Percentiles rank a stretch among this genome's conserved stretches.
Conservation (phyloP, 306 rosid species). For the Casuarina cunninghamiana region DNA sequence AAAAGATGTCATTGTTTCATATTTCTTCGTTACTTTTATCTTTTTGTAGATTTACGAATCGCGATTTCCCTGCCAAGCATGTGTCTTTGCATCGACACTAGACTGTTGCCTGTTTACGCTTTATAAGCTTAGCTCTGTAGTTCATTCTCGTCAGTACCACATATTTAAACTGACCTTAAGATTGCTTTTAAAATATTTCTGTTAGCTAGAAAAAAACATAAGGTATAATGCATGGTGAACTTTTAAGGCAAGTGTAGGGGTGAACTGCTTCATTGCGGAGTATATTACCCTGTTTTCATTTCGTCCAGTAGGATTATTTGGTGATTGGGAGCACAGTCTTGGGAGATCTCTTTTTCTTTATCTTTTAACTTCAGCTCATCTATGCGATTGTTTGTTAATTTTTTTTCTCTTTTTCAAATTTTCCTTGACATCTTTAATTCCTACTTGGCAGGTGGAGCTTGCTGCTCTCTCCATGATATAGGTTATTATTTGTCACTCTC, state of each 20-base stretch:
- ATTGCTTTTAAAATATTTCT: background rate
- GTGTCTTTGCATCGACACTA: background rate
- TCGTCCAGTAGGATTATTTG: background rate
- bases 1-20: no score
- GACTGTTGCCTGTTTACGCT: background rate
- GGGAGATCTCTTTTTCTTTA: background rate
- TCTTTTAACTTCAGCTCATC: background rate
- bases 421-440: background rate
- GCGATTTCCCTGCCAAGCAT: background rate
- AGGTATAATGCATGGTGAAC: background rate
- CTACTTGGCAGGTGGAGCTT: constrained; percentile 67
- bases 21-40: background rate
- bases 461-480: constrained; percentile 92
- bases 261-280: background rate
- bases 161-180: no score
- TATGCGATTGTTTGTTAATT: background rate
- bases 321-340: background rate
- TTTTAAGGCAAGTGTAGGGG: background rate
- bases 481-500: constrained; percentile 34
- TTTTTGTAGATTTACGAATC: no score
- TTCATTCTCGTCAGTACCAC: no score
- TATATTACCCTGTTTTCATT: background rate
- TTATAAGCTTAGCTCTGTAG: no score
- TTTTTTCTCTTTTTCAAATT: background rate
- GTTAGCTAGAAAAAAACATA: background rate